Percentiles rank a stretch among this genome's conserved stretches.
phyloP scores from a whole-genome alignment of 768 basidiomycete species.

The Pholiota molesta region DNA sequence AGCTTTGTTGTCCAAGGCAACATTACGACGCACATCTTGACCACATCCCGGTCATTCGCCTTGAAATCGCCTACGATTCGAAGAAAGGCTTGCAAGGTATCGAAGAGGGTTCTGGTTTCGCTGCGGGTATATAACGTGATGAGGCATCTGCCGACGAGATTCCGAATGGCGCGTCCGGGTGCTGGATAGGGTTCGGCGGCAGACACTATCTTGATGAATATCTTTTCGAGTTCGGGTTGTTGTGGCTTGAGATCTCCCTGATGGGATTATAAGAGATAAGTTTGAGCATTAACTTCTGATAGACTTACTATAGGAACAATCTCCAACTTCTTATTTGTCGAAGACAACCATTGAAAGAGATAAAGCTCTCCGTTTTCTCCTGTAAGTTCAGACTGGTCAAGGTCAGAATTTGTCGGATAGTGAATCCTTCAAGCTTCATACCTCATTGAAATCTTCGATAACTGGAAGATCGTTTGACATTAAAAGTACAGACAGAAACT shows the following conservation, averaged over 20 bases:
- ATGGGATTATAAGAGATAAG: not conserved
- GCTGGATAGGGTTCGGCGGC: constrained; percentile 69
- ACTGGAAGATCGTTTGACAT: constrained; percentile 23
- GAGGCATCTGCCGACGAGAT: constrained; percentile 78
- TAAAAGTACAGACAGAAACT: not conserved
- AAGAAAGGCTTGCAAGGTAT: constrained; percentile 78
- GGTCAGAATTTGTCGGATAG: not conserved
- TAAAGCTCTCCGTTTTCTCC: constrained; percentile 83
- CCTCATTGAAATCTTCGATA: constrained; percentile 28
- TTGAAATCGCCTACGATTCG: constrained; percentile 78
- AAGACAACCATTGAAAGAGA: constrained; percentile 81
- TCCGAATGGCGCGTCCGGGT: constrained; percentile 87
- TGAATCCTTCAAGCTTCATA: constrained; percentile 2
- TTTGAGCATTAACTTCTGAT: not conserved
- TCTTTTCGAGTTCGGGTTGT: constrained; percentile 64
- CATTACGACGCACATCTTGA: constrained; percentile 60
- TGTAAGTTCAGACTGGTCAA: constrained; percentile 59
- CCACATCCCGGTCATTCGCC: constrained; percentile 58
- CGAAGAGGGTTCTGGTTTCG: constrained; percentile 85
- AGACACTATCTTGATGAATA: constrained; percentile 68
- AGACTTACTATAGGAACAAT: constrained; percentile 54
- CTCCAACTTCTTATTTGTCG: constrained; percentile 60
- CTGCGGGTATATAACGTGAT: constrained; percentile 73
- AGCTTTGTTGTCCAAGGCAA: not conserved
- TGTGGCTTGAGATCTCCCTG: constrained; percentile 70